Evolutionary conservation across 1,284 basidiomycete genomes (phyloP), one percentile per base, ranked within the genome.

Genomic region (Apiotrichum siamense): DNA sequence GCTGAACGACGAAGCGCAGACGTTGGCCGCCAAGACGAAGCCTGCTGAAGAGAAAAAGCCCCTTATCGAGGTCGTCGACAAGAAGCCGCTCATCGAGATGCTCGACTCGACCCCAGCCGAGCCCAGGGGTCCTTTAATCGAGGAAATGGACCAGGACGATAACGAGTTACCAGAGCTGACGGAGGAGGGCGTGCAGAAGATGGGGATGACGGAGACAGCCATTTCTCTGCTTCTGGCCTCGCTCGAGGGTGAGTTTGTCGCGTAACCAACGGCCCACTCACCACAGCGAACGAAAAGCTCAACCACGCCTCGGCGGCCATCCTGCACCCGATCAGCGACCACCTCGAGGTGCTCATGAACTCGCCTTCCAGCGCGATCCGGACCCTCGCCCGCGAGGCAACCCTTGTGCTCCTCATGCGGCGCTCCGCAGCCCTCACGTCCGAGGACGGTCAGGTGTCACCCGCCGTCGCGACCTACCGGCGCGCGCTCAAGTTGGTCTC

Each of bases 401-500:
- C 50, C 7, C 62, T 27, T 64, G 73, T 65, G 58, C 26, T 50
- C 55, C 9, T 63, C 54, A 26, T 63, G 65, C 25, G 72, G 12
- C 54, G 57, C 31, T 46, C 57, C 12, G 45, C 51, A 21, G 44
- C 57, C 26, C 48, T 59, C 46, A 42, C 40, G 1, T 10, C 47
- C 9, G 67, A 52, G 70, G 53, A 55, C 41, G 54, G 47, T 11
- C 46, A 69, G 23, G 75, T 76, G 3, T 57, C 58, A n/a, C 32
- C 31, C 26, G 73, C 79, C 3, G 79, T 82, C 47, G 81, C 82
- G 48, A 81, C 78, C 7, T 97, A 97, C 68, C 88, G 89, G 63
- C 86, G 88, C 58, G 90, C 92, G 1, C 76, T 97, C 13, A 86
- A 83, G 59, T 80, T 94, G 21, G 76, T 97, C 4, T 87, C 93